Evolutionary conservation across 208 protist genomes (phyloP), one percentile per base, ranked within the genome.

Genomic region (Leptomonas pyrrhocoris): DNA sequence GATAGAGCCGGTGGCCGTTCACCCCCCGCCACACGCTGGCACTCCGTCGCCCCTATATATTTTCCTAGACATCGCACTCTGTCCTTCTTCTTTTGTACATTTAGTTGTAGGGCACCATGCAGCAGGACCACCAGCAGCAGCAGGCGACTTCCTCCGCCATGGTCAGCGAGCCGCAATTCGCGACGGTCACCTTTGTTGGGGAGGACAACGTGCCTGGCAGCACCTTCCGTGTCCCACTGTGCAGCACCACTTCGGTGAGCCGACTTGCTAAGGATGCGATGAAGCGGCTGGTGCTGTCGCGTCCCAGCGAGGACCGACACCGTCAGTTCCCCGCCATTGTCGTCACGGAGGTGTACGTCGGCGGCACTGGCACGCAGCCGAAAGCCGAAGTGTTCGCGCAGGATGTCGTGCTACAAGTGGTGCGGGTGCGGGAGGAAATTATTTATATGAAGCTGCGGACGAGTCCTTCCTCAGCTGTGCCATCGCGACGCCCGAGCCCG

Each of bases 181-280:
- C 90, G 11, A 95, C 88, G 2, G 90, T 95, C 38, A 88, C 78
- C 6, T 83, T 95, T 45, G 42, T 90, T 8, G 51, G 77, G 18
- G 74, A 79, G 38, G 75, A 91, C 48, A 74, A 58, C 46, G 55
- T 58, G 19, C 66, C 45, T 13, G 74, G 67, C 21, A 73, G 50
- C 62, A 91, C 86, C 12, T 85, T 94, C 50, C 86, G 91, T 30
- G 91, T 96, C 9, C 91, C 91, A 5, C 85, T 96, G 25, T 73
- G 28, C n/a, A 51, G 75, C 34, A 69, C 83, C 46, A 92, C 86
- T 3, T 90, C 91, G 6, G 85, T 96, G 51, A 77, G 85, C 4
- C 84, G 83, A 11, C 83, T 96, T 12, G 91, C 88, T 4, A 96
- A 96, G 75, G 81, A 92, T 28, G 82, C 88, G 11, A 90, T 96